Conservation (phyloP, 2,329 filamentous ascomycete genomes). For the Aspergillus caelatus region DNA sequence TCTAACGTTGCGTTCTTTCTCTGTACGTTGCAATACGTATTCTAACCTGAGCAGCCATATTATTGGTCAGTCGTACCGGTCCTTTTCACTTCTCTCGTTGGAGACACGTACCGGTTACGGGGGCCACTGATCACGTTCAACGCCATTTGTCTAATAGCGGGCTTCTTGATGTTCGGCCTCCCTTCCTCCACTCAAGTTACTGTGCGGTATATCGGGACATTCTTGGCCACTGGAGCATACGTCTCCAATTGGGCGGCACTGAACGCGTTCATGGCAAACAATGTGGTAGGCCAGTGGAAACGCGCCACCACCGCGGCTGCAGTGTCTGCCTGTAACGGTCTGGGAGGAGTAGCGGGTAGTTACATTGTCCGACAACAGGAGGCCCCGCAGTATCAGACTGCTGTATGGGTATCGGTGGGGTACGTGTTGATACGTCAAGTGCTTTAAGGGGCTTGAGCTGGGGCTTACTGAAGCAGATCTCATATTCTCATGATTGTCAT, state of each 20-base stretch:
- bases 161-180: slow-evolving; percentile 69
- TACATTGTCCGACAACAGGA: slow-evolving; percentile 66
- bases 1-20: not conserved
- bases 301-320: slow-evolving; percentile 63
- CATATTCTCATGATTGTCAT: slow-evolving; percentile 62
- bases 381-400: slow-evolving; percentile 65
- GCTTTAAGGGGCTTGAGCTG: not conserved
- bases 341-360: slow-evolving; percentile 66
- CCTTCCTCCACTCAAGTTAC: slow-evolving; percentile 55
- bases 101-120: slow-evolving; percentile 63
- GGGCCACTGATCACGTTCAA: slow-evolving; percentile 69
- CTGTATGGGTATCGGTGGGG: slow-evolving; percentile 69
- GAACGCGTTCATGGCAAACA: slow-evolving; percentile 65
- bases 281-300: slow-evolving; percentile 67
- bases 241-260: slow-evolving; percentile 71
- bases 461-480: slow-evolving; percentile 40
- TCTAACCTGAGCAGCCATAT: slow-evolving; percentile 52
- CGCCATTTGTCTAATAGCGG: slow-evolving; percentile 61
- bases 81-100: slow-evolving; percentile 63
- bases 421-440: slow-evolving; percentile 19
- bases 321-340: slow-evolving; percentile 63
- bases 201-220: slow-evolving; percentile 66
- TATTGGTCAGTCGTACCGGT: slow-evolving; percentile 69
- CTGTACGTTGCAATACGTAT: not conserved
- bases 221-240: slow-evolving; percentile 68